Conservation (phyloP, 2,329 filamentous ascomycete genomes). For the Clarireedia monteithiana region DNA sequence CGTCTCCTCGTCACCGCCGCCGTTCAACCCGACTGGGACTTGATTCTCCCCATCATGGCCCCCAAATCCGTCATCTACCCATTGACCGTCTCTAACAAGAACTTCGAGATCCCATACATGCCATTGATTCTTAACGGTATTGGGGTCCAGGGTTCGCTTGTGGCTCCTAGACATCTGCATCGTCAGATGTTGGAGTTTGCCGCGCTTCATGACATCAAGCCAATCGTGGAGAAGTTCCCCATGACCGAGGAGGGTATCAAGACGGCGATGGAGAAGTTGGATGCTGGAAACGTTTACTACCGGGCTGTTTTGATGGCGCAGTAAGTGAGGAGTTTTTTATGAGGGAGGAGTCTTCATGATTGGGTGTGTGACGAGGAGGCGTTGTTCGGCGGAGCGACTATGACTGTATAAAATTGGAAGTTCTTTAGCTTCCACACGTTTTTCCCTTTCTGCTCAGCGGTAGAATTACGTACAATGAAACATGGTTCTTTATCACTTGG, state of each 20-base stretch:
- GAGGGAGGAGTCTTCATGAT: neutral
- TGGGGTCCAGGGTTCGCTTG: conserved; percentile 12
- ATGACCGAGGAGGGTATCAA: conserved; percentile 45
- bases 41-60: conserved; percentile 11
- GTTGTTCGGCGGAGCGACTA: neutral
- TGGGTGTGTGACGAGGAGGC: neutral
- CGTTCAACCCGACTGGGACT: conserved; percentile 15
- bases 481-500: neutral
- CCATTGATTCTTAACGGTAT: conserved; percentile 13
- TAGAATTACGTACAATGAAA: neutral
- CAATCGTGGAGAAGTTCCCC: conserved; percentile 46
- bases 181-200: conserved; percentile 52
- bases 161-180: conserved; percentile 36
- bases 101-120: conserved; percentile 21
- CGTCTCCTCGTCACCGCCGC: conserved; percentile 21
- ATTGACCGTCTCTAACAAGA: conserved; percentile 47
- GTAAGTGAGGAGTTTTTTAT: conserved; percentile 5
- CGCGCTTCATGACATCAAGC: conserved; percentile 46
- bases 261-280: conserved; percentile 46
- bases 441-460: neutral
- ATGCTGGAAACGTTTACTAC: conserved; percentile 44
- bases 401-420: neutral
- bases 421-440: neutral
- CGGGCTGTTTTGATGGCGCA: conserved; percentile 32
- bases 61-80: conserved; percentile 51